A percentile compares a stretch with the other conserved stretches of the same genome.
These are phyloP conservation scores for Saccharomycopsis sp. DNA, from an alignment of 805 yeast genomes.

Conservation along the genomic window DNA sequence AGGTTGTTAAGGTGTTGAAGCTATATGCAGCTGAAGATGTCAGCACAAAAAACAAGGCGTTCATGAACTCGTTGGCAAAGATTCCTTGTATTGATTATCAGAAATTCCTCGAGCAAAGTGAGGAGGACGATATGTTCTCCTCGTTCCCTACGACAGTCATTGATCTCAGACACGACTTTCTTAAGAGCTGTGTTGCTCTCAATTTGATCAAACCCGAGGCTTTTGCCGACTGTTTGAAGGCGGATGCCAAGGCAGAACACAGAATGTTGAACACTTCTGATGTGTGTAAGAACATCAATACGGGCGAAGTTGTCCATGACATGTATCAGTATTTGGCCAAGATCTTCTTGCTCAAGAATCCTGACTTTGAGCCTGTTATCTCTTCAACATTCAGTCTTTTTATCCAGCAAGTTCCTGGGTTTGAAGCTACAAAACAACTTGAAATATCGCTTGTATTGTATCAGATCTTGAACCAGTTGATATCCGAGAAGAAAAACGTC, in stretches of 20 bases:
- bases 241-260: constrained; percentile 34
- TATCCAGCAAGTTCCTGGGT: constrained; percentile 38
- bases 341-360: constrained; percentile 34
- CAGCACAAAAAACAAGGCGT: constrained; percentile 25
- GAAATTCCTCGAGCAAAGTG: constrained; percentile 30
- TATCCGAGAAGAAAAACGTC: constrained; percentile 35
- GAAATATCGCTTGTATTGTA: constrained; percentile 35
- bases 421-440: constrained; percentile 43
- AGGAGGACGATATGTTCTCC: constrained; percentile 45
- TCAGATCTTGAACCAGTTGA: constrained; percentile 31
- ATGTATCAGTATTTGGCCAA: constrained; percentile 27
- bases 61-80: constrained; percentile 25
- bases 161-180: constrained; percentile 46
- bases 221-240: constrained; percentile 32
- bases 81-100: constrained; percentile 29
- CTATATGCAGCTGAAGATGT: constrained; percentile 17
- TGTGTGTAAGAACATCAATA: constrained; percentile 29
- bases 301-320: constrained; percentile 28
- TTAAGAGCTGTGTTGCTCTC: constrained; percentile 38
- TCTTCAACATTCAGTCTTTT: constrained; percentile 49
- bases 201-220: constrained; percentile 32
- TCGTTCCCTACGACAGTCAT: constrained; percentile 39
- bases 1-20: constrained; percentile 28
- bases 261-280: constrained; percentile 30
- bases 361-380: constrained; percentile 43